Evolutionary conservation across 176 grass and related monocot species (phyloP).

Genomic region (Juncus effusus): DNA sequence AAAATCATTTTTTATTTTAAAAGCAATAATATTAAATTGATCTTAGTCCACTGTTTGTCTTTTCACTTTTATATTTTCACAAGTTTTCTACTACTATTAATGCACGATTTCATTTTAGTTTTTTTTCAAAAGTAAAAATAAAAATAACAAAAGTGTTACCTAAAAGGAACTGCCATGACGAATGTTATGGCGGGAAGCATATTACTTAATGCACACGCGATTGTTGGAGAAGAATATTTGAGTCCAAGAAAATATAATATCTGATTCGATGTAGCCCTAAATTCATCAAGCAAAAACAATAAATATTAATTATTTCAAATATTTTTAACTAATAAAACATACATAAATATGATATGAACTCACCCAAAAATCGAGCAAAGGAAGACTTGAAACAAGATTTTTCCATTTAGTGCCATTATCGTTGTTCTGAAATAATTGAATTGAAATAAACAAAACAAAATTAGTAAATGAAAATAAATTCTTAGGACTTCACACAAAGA

Average conservation of each 20-base stretch:
- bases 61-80: too few relatives aligned
- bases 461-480: background rate
- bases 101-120: too few relatives aligned
- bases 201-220: slow-evolving; percentile 75
- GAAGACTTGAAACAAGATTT: slow-evolving; percentile 62
- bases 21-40: too few relatives aligned
- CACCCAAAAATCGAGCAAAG: slow-evolving; percentile 81
- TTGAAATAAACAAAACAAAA: background rate
- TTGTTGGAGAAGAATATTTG: slow-evolving; percentile 68
- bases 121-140: too few relatives aligned
- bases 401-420: slow-evolving; percentile 40
- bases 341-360: background rate
- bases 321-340: background rate
- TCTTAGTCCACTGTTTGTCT: too few relatives aligned
- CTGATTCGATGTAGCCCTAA: slow-evolving; percentile 78
- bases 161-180: slow-evolving; percentile 59
- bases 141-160: slow-evolving; percentile 15
- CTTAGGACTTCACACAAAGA: background rate
- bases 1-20: too few relatives aligned
- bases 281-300: background rate
- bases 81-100: too few relatives aligned
- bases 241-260: slow-evolving; percentile 73
- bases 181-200: slow-evolving; percentile 86
- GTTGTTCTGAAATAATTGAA: slow-evolving; percentile 36
- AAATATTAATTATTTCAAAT: background rate